A percentile compares a stretch with the other conserved stretches of the same genome.
Conservation (phyloP, 2,329 filamentous ascomycete genomes). For the Bipolaris oryzae region DNA sequence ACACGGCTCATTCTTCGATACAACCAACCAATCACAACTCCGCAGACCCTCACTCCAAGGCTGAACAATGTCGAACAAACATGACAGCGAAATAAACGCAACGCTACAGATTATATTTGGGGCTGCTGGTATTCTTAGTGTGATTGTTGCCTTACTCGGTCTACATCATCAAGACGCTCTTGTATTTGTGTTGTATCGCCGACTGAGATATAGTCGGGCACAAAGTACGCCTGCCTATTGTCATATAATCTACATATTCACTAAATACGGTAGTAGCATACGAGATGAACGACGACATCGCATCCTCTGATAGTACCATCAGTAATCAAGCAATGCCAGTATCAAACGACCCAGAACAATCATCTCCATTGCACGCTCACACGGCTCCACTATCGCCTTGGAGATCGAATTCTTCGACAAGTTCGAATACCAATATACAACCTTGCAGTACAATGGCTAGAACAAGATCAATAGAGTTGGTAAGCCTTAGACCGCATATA, state of each 20-base stretch:
- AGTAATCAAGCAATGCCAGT: neutral
- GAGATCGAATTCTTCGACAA: neutral
- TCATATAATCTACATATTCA: neutral
- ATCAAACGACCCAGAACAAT: neutral
- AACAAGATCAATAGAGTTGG: neutral
- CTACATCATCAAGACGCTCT: neutral
- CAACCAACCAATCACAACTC: neutral
- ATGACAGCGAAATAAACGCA: neutral
- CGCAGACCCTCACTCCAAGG: neutral
- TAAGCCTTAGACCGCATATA: neutral
- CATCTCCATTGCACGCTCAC: neutral
- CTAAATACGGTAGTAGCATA: neutral
- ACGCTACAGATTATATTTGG: neutral
- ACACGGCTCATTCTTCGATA: neutral
- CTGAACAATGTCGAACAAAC: neutral
- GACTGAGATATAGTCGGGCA: neutral
- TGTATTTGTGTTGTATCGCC: neutral
- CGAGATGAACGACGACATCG: neutral
- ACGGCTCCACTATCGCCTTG: neutral
- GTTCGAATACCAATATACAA: too few species aligned
- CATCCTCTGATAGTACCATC: neutral
- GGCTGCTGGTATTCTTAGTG: neutral
- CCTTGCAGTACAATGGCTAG: neutral
- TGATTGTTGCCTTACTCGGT: neutral
- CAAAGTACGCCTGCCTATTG: neutral